Conservation (phyloP, 306 rosid genomes). For the Cicer bijugum region DNA sequence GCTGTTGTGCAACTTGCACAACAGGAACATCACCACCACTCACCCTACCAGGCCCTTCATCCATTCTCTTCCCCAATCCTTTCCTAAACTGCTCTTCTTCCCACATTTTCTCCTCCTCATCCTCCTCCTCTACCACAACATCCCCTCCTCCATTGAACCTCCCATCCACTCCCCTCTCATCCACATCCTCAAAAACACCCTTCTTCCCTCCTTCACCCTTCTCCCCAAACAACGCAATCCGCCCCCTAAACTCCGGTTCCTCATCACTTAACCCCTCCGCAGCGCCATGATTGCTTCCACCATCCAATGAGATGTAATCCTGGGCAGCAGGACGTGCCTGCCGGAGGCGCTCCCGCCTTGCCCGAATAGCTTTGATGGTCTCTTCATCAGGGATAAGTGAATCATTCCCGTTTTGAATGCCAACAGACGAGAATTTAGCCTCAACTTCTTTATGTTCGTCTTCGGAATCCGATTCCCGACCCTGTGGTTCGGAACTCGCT, state of each 20-base stretch:
- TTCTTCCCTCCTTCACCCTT: conserved; percentile 67
- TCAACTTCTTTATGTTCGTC: conserved; percentile 54
- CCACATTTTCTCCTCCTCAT: conserved; percentile 91
- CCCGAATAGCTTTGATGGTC: conserved; percentile 73
- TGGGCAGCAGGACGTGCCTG: conserved; percentile 70
- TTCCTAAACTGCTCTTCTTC: conserved; percentile 94
- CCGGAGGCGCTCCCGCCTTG: conserved; percentile 76
- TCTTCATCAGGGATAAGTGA: conserved; percentile 66
- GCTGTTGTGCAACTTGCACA: conserved; percentile 61
- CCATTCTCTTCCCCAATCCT: conserved; percentile 94
- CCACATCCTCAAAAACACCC: conserved; percentile 90
- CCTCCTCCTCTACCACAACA: conserved; percentile 49
- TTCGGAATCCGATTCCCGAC: conserved; percentile 51
- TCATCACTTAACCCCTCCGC: conserved; percentile 92
- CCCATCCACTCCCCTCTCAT: conserved; percentile 54
- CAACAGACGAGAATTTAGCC: conserved; percentile 61
- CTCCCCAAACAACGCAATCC: conserved; percentile 86
- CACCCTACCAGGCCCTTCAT: conserved; percentile 72
- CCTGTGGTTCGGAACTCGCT: conserved; percentile 33
- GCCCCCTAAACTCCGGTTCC: conserved; percentile 76
- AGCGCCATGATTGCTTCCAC: conserved; percentile 86
- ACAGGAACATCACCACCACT: conserved; percentile 54
- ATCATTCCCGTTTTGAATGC: conserved; percentile 58
- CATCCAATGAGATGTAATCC: conserved; percentile 82
- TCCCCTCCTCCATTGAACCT: conserved; percentile 46